Percentiles rank a stretch among this genome's conserved stretches.
Evolutionary conservation across 1,284 basidiomycete species (phyloP).

Genomic region (Trichosporon sp.): DNA sequence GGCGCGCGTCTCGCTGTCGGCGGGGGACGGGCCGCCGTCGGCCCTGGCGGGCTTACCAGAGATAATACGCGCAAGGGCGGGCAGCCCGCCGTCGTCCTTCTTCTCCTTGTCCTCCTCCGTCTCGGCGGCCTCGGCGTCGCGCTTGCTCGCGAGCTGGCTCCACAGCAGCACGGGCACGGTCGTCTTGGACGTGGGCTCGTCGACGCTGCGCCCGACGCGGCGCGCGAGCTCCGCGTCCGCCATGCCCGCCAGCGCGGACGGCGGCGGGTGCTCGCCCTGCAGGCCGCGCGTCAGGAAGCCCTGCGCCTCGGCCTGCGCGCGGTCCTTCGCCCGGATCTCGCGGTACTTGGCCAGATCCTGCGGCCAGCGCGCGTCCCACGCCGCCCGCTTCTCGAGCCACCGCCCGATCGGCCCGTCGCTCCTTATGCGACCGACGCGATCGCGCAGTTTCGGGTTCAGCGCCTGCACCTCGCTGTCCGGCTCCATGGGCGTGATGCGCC

Average conservation of each 20-base stretch:
- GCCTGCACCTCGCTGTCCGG: slow-evolving; percentile 55
- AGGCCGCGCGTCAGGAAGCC: slow-evolving; percentile 46
- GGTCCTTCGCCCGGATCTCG: slow-evolving; percentile 30
- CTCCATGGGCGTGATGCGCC: slow-evolving; percentile 73
- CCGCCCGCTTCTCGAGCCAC: slow-evolving; percentile 39
- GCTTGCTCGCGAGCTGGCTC: slow-evolving; percentile 39
- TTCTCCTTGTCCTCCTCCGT: slow-evolving; percentile 13
- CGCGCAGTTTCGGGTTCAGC: slow-evolving; percentile 30
- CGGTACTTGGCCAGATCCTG: slow-evolving; percentile 37
- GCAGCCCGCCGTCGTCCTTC: neutral
- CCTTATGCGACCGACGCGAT: slow-evolving; percentile 39
- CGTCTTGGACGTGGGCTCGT: slow-evolving; percentile 36
- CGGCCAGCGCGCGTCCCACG: slow-evolving; percentile 43
- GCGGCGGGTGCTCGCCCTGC: slow-evolving; percentile 38
- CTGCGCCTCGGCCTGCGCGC: slow-evolving; percentile 29
- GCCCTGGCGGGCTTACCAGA: neutral
- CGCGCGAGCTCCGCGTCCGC: slow-evolving; percentile 34
- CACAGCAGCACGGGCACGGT: slow-evolving; percentile 38
- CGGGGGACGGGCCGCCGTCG: neutral
- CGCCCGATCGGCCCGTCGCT: slow-evolving; percentile 41
- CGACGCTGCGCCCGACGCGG: slow-evolving; percentile 40
- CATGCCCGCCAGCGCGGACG: slow-evolving; percentile 39
- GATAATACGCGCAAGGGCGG: neutral
- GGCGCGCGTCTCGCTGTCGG: neutral
- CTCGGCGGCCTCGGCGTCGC: slow-evolving; percentile 31